phyloP scores from a whole-genome alignment of 2,329 filamentous ascomycete genomes.

The Paecilomyces sp. region DNA sequence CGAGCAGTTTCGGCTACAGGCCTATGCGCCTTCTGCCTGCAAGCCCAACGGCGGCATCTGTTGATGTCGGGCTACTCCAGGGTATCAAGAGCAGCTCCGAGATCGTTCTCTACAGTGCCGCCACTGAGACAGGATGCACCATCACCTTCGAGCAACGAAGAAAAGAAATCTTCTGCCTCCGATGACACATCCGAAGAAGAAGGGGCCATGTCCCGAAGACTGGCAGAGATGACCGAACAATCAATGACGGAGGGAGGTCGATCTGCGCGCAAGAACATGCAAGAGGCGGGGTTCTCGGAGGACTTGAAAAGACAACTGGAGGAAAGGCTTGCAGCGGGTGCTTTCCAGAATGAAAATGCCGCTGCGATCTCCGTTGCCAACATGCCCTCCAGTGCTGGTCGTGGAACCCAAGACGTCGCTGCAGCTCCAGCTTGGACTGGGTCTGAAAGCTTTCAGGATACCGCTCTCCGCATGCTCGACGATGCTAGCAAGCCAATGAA shows the following conservation, averaged over 20 bases:
- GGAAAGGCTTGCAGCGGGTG: conserved; percentile 51
- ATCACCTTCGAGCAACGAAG: conserved; percentile 9
- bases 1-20: not conserved
- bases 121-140: conserved; percentile 15
- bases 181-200: conserved; percentile 27
- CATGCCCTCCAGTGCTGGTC: conserved; percentile 56
- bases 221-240: conserved; percentile 56
- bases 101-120: conserved; percentile 11
- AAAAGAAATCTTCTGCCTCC: conserved; percentile 2
- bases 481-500: conserved; percentile 54
- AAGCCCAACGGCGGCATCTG: not conserved
- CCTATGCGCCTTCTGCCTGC: conserved; percentile 3
- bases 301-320: conserved; percentile 53
- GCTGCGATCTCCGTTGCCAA: conserved; percentile 47
- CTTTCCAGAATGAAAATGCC: conserved; percentile 48
- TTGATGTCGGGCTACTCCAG: not conserved
- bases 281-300: conserved; percentile 56
- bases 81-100: not conserved
- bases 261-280: conserved; percentile 49
- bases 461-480: conserved; percentile 71
- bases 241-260: conserved; percentile 48
- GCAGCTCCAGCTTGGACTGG: conserved; percentile 69
- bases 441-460: conserved; percentile 64
- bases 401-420: conserved; percentile 62
- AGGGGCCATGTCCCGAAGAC: conserved; percentile 52